A percentile compares a stretch with the other conserved stretches of the same genome.
Conservation (phyloP, 2,329 filamentous ascomycete genomes). For the Eutypella sp. region DNA sequence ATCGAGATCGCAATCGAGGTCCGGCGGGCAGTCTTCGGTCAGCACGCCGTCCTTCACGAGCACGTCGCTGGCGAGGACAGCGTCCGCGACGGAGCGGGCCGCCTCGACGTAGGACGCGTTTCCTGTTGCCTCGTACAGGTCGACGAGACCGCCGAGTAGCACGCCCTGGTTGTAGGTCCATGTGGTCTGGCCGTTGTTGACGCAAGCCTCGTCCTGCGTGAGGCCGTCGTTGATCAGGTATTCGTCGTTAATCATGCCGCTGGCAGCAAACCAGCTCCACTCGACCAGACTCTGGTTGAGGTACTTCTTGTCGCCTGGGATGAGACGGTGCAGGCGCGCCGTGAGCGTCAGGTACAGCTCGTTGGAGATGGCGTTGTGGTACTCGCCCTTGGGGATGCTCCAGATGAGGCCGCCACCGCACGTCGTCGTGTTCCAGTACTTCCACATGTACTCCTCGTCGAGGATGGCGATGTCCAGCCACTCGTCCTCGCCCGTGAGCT, state of each 20-base stretch:
- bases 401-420: constrained; percentile 40
- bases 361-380: constrained; percentile 41
- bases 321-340: constrained; percentile 37
- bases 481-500: constrained; percentile 37
- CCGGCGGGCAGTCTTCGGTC: constrained; percentile 34
- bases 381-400: constrained; percentile 36
- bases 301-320: constrained; percentile 30
- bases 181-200: constrained; percentile 23
- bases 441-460: constrained; percentile 44
- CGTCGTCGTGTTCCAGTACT: constrained; percentile 36
- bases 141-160: constrained; percentile 52
- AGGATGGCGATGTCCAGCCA: constrained; percentile 41
- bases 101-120: constrained; percentile 15
- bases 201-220: constrained; percentile 23
- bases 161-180: constrained; percentile 56
- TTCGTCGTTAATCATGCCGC: constrained; percentile 35
- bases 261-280: constrained; percentile 39
- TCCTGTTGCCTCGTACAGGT: constrained; percentile 39
- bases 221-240: constrained; percentile 40
- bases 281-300: constrained; percentile 34
- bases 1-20: constrained; percentile 25
- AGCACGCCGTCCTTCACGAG: constrained; percentile 36
- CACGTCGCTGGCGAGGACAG: constrained; percentile 25
- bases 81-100: constrained; percentile 23
- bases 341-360: constrained; percentile 42